These are phyloP conservation scores for Ophiosphaerella korrae DNA, from an alignment of 2,329 filamentous ascomycete genomes.

Conservation along the genomic window DNA sequence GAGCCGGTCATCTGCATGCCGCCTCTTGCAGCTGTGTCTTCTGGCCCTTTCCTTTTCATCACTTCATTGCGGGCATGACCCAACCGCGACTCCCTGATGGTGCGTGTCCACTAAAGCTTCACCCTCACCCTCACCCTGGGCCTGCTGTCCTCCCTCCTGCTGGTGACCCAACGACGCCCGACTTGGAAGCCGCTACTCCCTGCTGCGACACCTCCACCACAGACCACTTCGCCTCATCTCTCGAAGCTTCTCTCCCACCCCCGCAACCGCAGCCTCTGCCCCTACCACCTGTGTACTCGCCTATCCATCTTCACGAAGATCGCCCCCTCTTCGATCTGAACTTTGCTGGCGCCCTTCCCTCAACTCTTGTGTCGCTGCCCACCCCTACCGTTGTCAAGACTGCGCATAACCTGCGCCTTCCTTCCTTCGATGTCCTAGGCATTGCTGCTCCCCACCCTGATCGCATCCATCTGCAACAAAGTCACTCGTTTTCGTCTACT, in stretches of 20 bases:
- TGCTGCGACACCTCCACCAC: conserved; percentile 15
- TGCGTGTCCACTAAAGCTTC: too few species aligned
- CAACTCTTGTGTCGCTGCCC: conserved; percentile 37
- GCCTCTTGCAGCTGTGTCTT: too few species aligned
- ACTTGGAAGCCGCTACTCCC: conserved; percentile 20
- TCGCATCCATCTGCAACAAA: conserved; percentile 34
- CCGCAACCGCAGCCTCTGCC: conserved; percentile 29
- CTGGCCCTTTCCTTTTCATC: too few species aligned
- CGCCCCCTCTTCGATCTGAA: conserved; percentile 32
- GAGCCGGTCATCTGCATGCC: too few species aligned
- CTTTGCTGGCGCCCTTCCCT: conserved; percentile 35
- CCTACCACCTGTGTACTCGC: conserved; percentile 34
- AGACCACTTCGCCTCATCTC: conserved; percentile 26
- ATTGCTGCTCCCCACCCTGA: conserved; percentile 56
- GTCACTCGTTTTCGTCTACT: conserved; percentile 31
- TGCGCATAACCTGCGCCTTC: conserved; percentile 54
- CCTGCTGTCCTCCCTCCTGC: too few species aligned
- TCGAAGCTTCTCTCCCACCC: conserved; percentile 33
- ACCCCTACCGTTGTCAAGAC: conserved; percentile 38
- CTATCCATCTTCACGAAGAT: conserved; percentile 23
- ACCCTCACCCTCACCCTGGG: too few species aligned
- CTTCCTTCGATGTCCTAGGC: conserved; percentile 59
- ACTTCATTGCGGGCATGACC: too few species aligned
- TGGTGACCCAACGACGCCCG: conserved; percentile 24
- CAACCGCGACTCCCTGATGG: too few species aligned